phyloP scores from a whole-genome alignment of 176 grass and related monocot genomes.

The Musa schizocarpa region DNA sequence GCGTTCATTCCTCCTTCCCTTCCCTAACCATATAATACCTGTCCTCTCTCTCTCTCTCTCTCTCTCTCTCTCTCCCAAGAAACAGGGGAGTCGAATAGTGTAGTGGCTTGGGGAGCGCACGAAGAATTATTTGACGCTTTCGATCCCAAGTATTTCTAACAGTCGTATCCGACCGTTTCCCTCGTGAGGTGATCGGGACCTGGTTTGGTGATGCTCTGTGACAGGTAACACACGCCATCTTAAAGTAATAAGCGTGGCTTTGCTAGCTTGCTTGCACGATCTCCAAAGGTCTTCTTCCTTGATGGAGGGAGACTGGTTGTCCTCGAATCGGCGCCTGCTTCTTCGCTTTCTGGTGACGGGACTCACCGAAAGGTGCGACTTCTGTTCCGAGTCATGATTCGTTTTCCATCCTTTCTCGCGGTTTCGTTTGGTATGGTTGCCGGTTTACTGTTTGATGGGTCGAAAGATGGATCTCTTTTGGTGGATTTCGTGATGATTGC shows the following conservation, averaged over 20 bases:
- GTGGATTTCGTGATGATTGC: neutral
- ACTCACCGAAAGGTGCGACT: neutral
- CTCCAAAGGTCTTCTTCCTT: neutral
- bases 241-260: neutral
- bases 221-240: neutral
- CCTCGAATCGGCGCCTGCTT: neutral
- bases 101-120: too few relatives aligned
- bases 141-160: too few relatives aligned
- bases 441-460: neutral
- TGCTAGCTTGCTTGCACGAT: neutral
- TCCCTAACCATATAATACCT: too few relatives aligned
- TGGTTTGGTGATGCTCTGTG: neutral
- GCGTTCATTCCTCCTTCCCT: too few relatives aligned
- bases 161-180: too few relatives aligned
- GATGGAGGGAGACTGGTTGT: neutral
- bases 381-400: too few relatives aligned
- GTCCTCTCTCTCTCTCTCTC: too few relatives aligned
- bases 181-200: too few relatives aligned
- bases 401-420: neutral
- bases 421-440: neutral
- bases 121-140: too few relatives aligned
- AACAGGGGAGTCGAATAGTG: too few relatives aligned
- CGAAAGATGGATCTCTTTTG: neutral
- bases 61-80: too few relatives aligned
- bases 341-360: constrained; percentile 1